Evolutionary conservation across 1,284 basidiomycete genomes (phyloP), one percentile per base, ranked within the genome.

Genomic region (Ganoderma sinense): DNA sequence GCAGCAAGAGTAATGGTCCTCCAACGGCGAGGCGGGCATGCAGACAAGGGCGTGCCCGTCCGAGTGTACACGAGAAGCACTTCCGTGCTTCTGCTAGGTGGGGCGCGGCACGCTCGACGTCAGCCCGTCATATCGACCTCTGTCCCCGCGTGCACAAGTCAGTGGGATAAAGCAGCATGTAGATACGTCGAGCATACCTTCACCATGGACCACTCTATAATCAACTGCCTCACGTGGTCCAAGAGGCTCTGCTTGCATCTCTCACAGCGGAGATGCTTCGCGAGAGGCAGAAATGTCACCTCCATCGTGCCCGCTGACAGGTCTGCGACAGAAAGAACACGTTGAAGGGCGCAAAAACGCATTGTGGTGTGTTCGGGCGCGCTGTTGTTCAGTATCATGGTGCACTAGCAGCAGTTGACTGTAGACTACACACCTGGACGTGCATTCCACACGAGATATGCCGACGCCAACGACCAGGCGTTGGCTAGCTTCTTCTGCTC

Each of bases 121-220:
- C n/a, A n/a, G n/a, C n/a, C n/a, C 58, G 31, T 66, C 62, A 69
- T 59, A 69, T 69, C 40, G 68, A 66, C 65, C 68, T 58, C 68
- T 69, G 41, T n/a, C 36, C 10, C 58, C 58, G 39, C 29, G 23
- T 14, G 29, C 26, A 33, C 14, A 26, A 59, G 36, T 60, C 10
- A 60, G 36, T n/a, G 33, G 26, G n/a, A n/a, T 60, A 23, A 36
- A n/a, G n/a, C n/a, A n/a, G n/a, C n/a, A 11, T 8, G 40, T 1
- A 11, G 20, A 31, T 13, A 18, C 45, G 58, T 40, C n/a, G 20
- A 11, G 66, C 74, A 29, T 33, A 92, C 92, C 84, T 92, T 94
- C 56, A 94, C 90, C 45, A 89, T 83, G 11, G 93, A 91, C 93
- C 93, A 94, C 76, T 94, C 91, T 29, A 90, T 80, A 56, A 93